Base-by-base conservation (phyloP, 2,329 filamentous ascomycete genomes). In the Exophiala sideris region DNA sequence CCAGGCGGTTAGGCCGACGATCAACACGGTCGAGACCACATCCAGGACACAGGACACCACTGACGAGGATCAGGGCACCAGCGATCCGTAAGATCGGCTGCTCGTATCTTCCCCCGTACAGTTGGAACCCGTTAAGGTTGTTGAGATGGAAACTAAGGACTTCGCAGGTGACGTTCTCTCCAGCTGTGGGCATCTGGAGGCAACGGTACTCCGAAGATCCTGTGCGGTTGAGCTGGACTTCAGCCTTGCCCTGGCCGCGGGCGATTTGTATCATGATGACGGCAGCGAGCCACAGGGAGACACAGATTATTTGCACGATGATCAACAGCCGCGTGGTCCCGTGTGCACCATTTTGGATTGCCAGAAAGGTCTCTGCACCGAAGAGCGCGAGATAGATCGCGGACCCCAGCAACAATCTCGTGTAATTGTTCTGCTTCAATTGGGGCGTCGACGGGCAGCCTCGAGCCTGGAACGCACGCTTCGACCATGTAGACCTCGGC, bases 131-230 rank as follows among this genome's bases (percentile, higher is more conserved):
- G 20, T 12, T 33, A 20, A 50, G 47, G 38, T 50, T 50, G 14
- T 41, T 42, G 20, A 50, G 36, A 24, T 50, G 36, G 29, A 50
- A 42, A 42, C 47, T 50, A 29, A 50, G 32, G 18, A 41, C 32
- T 4, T 32, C 47, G 29, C 21, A 50, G 38, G 33, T 42, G 36
- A 50, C 36, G 2, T 42, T 18, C 35, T 33, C 36, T 1, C 47
- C 47, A 4, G 38, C 12, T 11, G 36, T 50, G 11, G 47, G 47
- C n/a, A 50, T 32, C 38, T 41, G 35, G 29, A 50, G 47, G 39
- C 47, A 50, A 33, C 47, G 35, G 20, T 50, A 50, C 16, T 50
- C 47, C 11, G 47, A 20, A 18, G 47, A 50, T 6, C 38, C 47
- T 6, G 20, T 11, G 12, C 36, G 36, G 10, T 42, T 50, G 14